Conservation (phyloP, 78 protist genomes). For the Anaeramoeba flamelloides region DNA sequence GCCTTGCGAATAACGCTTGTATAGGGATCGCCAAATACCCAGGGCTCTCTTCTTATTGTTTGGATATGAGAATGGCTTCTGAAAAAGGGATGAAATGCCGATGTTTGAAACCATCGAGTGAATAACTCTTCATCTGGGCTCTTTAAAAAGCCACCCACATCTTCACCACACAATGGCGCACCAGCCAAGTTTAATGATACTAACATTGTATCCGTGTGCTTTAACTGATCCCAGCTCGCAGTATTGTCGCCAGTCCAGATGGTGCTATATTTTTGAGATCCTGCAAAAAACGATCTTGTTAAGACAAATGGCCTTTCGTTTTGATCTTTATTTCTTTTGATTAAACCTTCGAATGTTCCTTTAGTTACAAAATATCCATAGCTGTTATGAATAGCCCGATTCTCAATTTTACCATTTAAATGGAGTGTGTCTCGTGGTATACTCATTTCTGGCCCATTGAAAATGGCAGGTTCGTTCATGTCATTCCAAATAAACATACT, state of each 20-base stretch:
- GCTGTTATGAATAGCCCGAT: conserved; percentile 86
- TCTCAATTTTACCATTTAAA: conserved; percentile 37
- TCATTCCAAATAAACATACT: conserved; percentile 88
- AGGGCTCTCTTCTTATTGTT: conserved; percentile 85
- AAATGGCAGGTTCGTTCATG: conserved; percentile 96
- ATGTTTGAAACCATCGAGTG: conserved; percentile 82
- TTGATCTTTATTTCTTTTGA: conserved; percentile 32
- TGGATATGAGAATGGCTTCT: conserved; percentile 96
- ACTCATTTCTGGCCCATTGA: conserved; percentile 87
- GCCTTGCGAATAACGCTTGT: conserved; percentile 28
- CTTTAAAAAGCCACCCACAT: conserved; percentile 69
- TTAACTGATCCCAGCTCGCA: conserved; percentile 80
- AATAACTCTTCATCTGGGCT: conserved; percentile 78
- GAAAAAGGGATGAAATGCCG: conserved; percentile 90
- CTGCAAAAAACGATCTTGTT: conserved; percentile 86
- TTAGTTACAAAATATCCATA: conserved; percentile 60
- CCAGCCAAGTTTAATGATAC: conserved; percentile 64
- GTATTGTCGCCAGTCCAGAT: conserved; percentile 98
- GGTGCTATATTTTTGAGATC: conserved; percentile 76
- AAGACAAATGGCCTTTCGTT: conserved; percentile 83
- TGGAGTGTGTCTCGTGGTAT: conserved; percentile 81
- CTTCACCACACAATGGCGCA: conserved; percentile 52
- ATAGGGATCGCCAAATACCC: conserved; percentile 67
- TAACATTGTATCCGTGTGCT: conserved; percentile 57
- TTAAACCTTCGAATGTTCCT: conserved; percentile 50